A percentile compares a stretch with the other conserved stretches of the same genome.
These are phyloP conservation scores for Candida sanyaensis DNA, from an alignment of 1,139 yeast genomes.

Conservation along the genomic window DNA sequence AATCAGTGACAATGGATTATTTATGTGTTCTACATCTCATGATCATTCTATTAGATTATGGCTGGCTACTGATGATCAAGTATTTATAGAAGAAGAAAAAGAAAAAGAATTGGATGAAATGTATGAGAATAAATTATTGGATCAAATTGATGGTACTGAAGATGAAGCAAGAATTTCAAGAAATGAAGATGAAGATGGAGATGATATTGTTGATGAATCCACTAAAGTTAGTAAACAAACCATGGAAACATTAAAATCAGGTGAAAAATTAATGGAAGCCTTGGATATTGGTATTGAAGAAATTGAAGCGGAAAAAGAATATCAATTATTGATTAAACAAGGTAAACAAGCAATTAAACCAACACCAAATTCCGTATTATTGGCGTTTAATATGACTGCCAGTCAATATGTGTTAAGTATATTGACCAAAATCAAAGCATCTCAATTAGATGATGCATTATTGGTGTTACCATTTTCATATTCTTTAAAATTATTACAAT, in stretches of 20 bases:
- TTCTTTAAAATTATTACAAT: constrained; percentile 66
- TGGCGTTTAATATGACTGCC: constrained; percentile 71
- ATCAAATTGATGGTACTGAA: constrained; percentile 56
- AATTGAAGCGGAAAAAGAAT: constrained; percentile 57
- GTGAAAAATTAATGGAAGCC: constrained; percentile 92
- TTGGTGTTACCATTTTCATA: constrained; percentile 89
- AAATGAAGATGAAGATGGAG: constrained; percentile 37
- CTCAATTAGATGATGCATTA: constrained; percentile 91
- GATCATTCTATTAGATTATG: constrained; percentile 91
- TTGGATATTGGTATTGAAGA: constrained; percentile 81
- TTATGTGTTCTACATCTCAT: constrained; percentile 85
- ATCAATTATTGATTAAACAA: constrained; percentile 38
- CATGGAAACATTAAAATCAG: constrained; percentile 89
- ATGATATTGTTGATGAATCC: constrained; percentile 56
- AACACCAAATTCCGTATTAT: constrained; percentile 65
- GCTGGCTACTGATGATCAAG: constrained; percentile 91
- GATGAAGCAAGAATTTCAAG: constrained; percentile 39
- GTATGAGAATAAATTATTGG: constrained; percentile 75
- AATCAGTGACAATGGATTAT: constrained; percentile 69
- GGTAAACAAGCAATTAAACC: constrained; percentile 56
- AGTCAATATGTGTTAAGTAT: constrained; percentile 78
- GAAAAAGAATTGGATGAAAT: constrained; percentile 94
- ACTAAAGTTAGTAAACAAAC: constrained; percentile 80
- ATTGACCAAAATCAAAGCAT: constrained; percentile 66
- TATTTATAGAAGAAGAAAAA: constrained; percentile 92